A percentile compares a stretch with the other conserved stretches of the same genome.
These are phyloP conservation scores for Pulveroboletus sp. DNA, from an alignment of 768 basidiomycete genomes.

Conservation along the genomic window DNA sequence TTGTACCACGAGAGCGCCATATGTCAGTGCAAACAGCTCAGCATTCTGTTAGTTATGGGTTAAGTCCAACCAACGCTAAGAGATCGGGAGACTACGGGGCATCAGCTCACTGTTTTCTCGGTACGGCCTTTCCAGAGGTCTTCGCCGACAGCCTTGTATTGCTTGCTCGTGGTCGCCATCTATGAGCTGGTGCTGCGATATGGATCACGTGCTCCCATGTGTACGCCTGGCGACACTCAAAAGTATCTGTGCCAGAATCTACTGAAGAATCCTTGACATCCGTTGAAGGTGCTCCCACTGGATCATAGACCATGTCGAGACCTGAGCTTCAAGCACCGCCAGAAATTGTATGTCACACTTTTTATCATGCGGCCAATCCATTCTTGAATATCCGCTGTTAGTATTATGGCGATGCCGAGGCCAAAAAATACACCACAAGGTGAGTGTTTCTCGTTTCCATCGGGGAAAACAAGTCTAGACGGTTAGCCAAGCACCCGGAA, in stretches of 20 bases:
- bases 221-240: too few species aligned
- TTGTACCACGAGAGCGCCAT: conserved; percentile 96
- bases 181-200: conserved; percentile 3
- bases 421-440: conserved; percentile 97
- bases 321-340: conserved; percentile 87
- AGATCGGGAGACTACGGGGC: conserved; percentile 7
- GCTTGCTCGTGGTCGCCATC: conserved; percentile 75
- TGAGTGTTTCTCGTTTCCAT: conserved; percentile 32
- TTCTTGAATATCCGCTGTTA: conserved; percentile 28
- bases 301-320: conserved; percentile 56
- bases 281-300: background rate
- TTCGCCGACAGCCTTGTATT: conserved; percentile 86
- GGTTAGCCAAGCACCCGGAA: conserved; percentile 70
- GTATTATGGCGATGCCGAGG: conserved; percentile 97
- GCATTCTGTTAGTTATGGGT: conserved; percentile 67
- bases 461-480: background rate
- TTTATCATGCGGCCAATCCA: too few species aligned
- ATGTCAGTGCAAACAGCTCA: conserved; percentile 94
- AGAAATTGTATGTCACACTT: conserved; percentile 63
- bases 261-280: background rate
- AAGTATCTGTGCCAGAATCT: background rate
- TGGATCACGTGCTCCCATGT: conserved; percentile 29
- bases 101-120: conserved; percentile 81
- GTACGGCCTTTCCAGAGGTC: conserved; percentile 93
- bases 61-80: conserved; percentile 11